Base-by-base conservation (phyloP, 2,329 filamentous ascomycete species). In the Geosmithia morbida region DNA sequence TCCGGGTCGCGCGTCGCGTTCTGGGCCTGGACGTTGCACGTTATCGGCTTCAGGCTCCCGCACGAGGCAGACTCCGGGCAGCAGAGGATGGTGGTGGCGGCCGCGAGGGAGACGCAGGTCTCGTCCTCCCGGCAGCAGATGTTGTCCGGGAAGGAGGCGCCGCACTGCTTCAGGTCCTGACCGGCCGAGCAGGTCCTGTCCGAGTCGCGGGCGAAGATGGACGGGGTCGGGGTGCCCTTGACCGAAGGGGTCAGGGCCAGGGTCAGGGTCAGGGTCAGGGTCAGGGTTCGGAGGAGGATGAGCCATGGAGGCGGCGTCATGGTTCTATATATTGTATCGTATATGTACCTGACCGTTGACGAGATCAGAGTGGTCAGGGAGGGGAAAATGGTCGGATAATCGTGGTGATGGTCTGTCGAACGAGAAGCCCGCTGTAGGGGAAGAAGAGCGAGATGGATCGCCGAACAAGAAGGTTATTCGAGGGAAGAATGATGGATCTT, bases 51-150 rank as follows among this genome's bases (percentile, higher is more conserved):
- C 54, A 89, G 83, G 44, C 61, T 67, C n/a, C 63, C 54, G 65
- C 85, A 89, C 55, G 70, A 67, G 37, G 55, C 56, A 37, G 70
- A 75, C 1, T 61, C 52, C 1, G 83, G 83, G 58, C 85, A 89
- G 66, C 85, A 89, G 45, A 88, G 66, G 14, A 81, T 71, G 0
- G 83, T 85, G 6, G 81, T 81, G 43, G 70, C 66, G n/a, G 67
- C 75, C 11, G 81, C 81, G 44, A 88, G 71, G 1, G 70, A 55
- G 41, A 77, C 66, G 63, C 85, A 89, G 2, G 58, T 69, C 7
- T 70, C 65, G 17, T 59, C 62, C 26, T 62, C 51, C 3, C 71
- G 62, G 57, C 85, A 89, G 67, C 83, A 87, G 59, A 88, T 86
- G 58, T 74, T 69, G 46, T 66, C 66, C 1, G 83, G 81, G 19